Percentiles rank a stretch among this genome's conserved stretches.
phyloP scores from a whole-genome alignment of 2,329 filamentous ascomycete genomes.

The Chrysoporthe deuterocubensis region DNA sequence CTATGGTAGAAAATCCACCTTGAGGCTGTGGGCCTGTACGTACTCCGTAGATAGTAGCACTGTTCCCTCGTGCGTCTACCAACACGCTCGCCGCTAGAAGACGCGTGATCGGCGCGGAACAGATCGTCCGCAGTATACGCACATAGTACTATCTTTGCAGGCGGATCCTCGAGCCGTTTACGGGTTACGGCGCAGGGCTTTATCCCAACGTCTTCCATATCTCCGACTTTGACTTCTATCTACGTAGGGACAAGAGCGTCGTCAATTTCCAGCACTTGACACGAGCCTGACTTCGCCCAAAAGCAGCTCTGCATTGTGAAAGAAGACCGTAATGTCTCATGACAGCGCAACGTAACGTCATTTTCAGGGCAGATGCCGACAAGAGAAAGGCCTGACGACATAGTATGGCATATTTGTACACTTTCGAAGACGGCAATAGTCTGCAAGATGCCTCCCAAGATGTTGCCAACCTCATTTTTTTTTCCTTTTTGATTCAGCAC shows the following conservation, averaged over 20 bases:
- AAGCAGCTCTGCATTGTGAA: background rate
- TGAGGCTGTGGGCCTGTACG: no score
- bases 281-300: no score
- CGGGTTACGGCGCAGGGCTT: background rate
- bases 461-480: background rate
- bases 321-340: background rate
- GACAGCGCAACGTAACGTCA: background rate
- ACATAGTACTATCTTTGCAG: background rate
- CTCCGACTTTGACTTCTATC: background rate
- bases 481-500: background rate
- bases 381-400: background rate
- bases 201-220: background rate
- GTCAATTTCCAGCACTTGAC: no score
- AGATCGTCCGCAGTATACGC: no score
- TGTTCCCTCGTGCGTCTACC: no score
- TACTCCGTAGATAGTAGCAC: no score
- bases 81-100: background rate
- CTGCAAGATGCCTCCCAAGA: background rate
- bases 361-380: background rate
- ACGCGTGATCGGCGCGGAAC: background rate
- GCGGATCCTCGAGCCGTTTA: background rate
- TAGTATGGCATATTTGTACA: constrained; percentile 11
- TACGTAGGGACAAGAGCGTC: background rate
- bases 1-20: no score
- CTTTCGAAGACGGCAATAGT: background rate